Conservation (phyloP, 1,284 basidiomycete species). For the Ceratobasidium theobromae region DNA sequence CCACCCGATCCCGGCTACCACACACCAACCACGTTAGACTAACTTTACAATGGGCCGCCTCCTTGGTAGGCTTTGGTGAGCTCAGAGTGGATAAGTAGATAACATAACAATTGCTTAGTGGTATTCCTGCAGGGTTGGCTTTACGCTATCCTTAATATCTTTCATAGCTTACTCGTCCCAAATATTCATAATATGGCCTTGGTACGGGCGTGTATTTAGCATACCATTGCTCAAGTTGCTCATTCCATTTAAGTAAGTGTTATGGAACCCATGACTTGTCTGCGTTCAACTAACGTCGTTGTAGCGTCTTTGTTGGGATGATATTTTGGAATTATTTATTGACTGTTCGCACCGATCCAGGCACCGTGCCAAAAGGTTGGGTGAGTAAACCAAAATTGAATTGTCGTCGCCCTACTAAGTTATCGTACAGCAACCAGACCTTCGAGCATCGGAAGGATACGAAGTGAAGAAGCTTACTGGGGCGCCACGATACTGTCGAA, state of each 20-base stretch:
- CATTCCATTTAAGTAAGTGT: conserved; percentile 85
- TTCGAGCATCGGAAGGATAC: conserved; percentile 64
- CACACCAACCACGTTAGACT: background rate
- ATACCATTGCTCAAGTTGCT: conserved; percentile 72
- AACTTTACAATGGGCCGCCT: conserved; percentile 23
- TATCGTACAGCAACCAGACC: conserved; percentile 66
- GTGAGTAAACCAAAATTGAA: conserved; percentile 54
- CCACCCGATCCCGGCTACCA: background rate
- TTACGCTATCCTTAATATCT: conserved; percentile 74
- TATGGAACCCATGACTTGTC: background rate
- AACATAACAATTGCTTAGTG: background rate
- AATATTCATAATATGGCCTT: conserved; percentile 88
- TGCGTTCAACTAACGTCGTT: conserved; percentile 30
- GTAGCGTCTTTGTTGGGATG: conserved; percentile 71
- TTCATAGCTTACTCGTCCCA: conserved; percentile 90
- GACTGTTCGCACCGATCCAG: conserved; percentile 79
- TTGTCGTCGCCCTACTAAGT: background rate
- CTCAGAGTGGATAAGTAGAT: background rate
- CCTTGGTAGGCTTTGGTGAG: conserved; percentile 27
- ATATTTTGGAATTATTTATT: conserved; percentile 87
- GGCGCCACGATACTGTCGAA: conserved; percentile 77
- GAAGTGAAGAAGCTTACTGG: conserved; percentile 87
- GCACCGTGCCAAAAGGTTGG: conserved; percentile 78
- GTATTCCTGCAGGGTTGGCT: conserved; percentile 54
- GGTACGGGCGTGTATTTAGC: conserved; percentile 74